Conservation (phyloP, 108 stramenopile species). For the Skeletonema marinoi region DNA sequence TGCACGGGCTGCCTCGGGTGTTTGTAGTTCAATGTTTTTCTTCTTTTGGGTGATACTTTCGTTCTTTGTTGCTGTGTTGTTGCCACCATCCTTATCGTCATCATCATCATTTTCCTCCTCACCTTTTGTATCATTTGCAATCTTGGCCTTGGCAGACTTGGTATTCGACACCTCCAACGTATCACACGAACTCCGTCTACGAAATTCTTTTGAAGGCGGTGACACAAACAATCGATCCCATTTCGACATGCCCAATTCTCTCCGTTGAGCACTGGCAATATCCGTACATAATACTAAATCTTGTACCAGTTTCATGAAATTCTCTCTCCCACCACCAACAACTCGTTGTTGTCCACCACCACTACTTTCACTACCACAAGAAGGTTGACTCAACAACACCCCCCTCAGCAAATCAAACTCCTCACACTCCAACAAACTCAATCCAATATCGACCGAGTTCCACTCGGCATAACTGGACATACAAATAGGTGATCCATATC, state of each 20-base stretch:
- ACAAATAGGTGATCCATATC: slow-evolving; percentile 8
- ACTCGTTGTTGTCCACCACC: background rate
- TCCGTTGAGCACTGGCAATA: slow-evolving; percentile 16
- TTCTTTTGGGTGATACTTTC: background rate
- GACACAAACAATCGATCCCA: slow-evolving; percentile 7
- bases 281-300: slow-evolving; percentile 28
- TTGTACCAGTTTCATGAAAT: slow-evolving; percentile 14
- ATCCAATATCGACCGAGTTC: slow-evolving; percentile 44
- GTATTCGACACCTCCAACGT: background rate
- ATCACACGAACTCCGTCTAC: background rate
- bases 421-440: slow-evolving; percentile 23
- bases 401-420: slow-evolving; percentile 26
- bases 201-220: background rate
- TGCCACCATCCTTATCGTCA: background rate
- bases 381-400: slow-evolving; percentile 4
- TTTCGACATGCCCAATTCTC: slow-evolving; percentile 23
- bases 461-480: slow-evolving; percentile 32
- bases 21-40: background rate
- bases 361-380: background rate
- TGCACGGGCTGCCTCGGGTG: slow-evolving; percentile 5
- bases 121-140: background rate
- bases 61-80: background rate
- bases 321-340: slow-evolving; percentile 2
- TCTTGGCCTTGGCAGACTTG: background rate
- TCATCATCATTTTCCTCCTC: background rate